Conservation (phyloP, 2,329 filamentous ascomycete species). For the Tolypocladium paradoxum region DNA sequence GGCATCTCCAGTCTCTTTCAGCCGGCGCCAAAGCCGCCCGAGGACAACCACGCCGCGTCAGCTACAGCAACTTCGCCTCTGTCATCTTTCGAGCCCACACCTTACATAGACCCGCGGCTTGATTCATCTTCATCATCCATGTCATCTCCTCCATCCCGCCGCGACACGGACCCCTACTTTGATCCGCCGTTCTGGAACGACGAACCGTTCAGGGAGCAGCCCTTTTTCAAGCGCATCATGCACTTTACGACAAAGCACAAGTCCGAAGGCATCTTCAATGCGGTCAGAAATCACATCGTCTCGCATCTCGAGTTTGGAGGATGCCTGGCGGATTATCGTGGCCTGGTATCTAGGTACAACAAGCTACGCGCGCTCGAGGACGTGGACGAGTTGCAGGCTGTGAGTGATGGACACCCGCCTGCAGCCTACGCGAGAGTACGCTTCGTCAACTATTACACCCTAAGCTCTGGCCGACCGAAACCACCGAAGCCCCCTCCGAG, state of each 20-base stretch:
- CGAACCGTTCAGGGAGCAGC: conserved; percentile 54
- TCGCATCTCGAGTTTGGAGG: conserved; percentile 78
- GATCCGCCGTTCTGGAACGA: conserved; percentile 72
- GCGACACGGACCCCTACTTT: conserved; percentile 49
- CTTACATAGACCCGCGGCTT: conserved; percentile 6
- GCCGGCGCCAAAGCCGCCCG: conserved; percentile 21
- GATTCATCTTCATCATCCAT: conserved; percentile 1
- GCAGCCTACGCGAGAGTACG: conserved; percentile 44
- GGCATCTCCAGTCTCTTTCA: conserved; percentile 71
- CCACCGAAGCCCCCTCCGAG: conserved; percentile 8
- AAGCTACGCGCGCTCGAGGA: conserved; percentile 62
- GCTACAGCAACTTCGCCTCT: conserved; percentile 4
- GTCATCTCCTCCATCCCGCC: conserved; percentile 6
- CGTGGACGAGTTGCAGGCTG: conserved; percentile 40
- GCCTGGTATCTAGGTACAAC: conserved; percentile 59
- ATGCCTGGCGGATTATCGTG: conserved; percentile 65
- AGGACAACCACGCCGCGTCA: background rate
- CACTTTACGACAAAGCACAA: conserved; percentile 78
- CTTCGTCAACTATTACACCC: conserved; percentile 85
- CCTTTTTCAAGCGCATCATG: conserved; percentile 55
- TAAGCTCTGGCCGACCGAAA: conserved; percentile 65
- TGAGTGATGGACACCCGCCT: conserved; percentile 7
- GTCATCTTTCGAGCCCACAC: conserved; percentile 6
- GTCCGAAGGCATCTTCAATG: conserved; percentile 55
- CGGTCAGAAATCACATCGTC: conserved; percentile 61